phyloP scores from a whole-genome alignment of 306 rosid genomes.

The Castanea mollissima region DNA sequence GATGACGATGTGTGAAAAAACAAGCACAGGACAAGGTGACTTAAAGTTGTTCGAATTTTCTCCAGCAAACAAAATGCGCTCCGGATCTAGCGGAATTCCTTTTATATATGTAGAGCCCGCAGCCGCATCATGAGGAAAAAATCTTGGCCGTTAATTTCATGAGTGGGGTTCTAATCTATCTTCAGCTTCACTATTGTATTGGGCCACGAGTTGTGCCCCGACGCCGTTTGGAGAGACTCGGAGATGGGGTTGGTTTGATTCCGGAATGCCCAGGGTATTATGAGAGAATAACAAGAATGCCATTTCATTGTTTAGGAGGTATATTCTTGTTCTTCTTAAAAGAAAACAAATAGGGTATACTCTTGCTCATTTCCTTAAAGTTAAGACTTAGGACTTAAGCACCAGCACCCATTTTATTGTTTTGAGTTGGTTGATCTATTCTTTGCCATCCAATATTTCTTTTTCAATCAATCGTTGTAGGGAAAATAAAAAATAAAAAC shows the following conservation, averaged over 20 bases:
- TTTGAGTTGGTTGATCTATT: too few relatives aligned
- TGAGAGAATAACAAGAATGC: not conserved
- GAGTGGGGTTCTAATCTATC: not conserved
- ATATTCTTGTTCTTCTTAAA: too few relatives aligned
- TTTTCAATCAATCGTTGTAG: too few relatives aligned
- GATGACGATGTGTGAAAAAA: constrained; percentile 6
- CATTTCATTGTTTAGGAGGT: not conserved
- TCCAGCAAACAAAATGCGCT: not conserved
- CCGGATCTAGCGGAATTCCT: constrained; percentile 10
- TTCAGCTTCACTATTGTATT: not conserved
- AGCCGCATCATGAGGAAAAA: not conserved
- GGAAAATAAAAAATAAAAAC: too few relatives aligned
- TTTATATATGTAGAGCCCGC: too few relatives aligned
- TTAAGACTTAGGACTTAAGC: too few relatives aligned
- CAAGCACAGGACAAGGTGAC: not conserved
- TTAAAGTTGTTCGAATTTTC: not conserved
- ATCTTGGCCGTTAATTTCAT: not conserved
- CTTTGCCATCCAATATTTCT: too few relatives aligned
- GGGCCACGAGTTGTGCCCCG: constrained; percentile 10
- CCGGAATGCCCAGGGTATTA: not conserved
- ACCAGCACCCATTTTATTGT: too few relatives aligned
- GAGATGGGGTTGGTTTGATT: not conserved
- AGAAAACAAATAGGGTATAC: too few relatives aligned
- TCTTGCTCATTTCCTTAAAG: too few relatives aligned
- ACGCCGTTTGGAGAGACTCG: not conserved